Conservation (phyloP, 202 grass and related monocot species). For the Digitaria exilis region DNA sequence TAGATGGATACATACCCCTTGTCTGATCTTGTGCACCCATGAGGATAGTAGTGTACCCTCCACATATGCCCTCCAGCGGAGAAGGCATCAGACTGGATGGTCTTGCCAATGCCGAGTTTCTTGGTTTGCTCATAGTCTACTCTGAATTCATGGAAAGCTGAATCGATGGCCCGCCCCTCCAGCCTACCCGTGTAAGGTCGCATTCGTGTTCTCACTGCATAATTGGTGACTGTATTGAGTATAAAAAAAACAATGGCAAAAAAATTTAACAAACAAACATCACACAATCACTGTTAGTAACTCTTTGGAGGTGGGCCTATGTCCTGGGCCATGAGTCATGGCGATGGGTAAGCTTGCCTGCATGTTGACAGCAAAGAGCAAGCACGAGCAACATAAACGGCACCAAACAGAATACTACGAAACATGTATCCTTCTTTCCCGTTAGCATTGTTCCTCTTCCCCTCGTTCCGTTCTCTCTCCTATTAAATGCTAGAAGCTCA, state of each 20-base stretch:
- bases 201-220: background rate
- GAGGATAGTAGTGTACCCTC: conserved; percentile 26
- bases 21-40: background rate
- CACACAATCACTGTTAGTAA: background rate
- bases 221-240: background rate
- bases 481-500: too few relatives aligned
- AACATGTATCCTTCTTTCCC: background rate
- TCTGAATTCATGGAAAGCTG: background rate
- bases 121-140: background rate
- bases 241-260: background rate
- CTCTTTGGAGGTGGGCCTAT: background rate
- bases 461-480: too few relatives aligned
- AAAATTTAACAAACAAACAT: background rate
- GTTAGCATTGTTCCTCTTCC: background rate
- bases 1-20: background rate
- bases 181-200: background rate
- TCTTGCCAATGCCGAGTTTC: background rate
- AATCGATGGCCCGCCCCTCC: background rate
- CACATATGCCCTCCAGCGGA: background rate
- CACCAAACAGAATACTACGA: background rate
- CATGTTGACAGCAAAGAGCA: background rate
- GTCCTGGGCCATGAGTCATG: background rate
- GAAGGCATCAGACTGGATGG: conserved; percentile 3
- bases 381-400: background rate
- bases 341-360: background rate